phyloP scores from a whole-genome alignment of 257 asterid species.

The Penstemon barbatus region DNA sequence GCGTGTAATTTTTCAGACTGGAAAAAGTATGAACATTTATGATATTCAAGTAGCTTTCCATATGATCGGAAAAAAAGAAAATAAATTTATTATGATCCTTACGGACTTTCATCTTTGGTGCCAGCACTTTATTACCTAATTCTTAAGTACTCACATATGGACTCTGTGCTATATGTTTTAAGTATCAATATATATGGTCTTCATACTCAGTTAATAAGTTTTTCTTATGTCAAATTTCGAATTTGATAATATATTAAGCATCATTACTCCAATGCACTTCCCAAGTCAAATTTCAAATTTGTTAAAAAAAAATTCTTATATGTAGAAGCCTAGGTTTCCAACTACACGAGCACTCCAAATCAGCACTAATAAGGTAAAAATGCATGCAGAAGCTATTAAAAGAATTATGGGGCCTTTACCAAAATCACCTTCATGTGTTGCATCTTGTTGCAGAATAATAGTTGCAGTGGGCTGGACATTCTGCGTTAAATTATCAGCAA shows the following conservation, averaged over 20 bases:
- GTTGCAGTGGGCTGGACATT: slow-evolving; percentile 28
- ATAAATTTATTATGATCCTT: neutral
- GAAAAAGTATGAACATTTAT: no score
- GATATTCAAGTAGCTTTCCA: no score
- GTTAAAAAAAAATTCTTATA: neutral
- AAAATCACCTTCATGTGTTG: slow-evolving; percentile 47
- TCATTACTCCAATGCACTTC: no score
- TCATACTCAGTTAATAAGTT: no score
- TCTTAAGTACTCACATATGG: neutral
- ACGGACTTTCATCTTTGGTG: neutral
- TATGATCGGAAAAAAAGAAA: neutral
- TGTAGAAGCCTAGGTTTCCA: slow-evolving; percentile 1
- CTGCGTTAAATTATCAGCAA: slow-evolving; percentile 27
- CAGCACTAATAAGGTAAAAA: neutral
- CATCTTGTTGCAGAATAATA: slow-evolving; percentile 30
- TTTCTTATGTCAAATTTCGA: no score
- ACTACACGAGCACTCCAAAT: slow-evolving; percentile 5
- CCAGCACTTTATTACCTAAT: neutral
- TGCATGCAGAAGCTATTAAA: neutral
- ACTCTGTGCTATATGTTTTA: neutral
- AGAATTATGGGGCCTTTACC: neutral
- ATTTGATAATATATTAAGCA: no score
- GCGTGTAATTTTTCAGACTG: no score
- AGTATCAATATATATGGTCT: neutral
- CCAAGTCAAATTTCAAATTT: no score